phyloP scores from a whole-genome alignment of 768 basidiomycete genomes.

The Sarcodon sp. region DNA sequence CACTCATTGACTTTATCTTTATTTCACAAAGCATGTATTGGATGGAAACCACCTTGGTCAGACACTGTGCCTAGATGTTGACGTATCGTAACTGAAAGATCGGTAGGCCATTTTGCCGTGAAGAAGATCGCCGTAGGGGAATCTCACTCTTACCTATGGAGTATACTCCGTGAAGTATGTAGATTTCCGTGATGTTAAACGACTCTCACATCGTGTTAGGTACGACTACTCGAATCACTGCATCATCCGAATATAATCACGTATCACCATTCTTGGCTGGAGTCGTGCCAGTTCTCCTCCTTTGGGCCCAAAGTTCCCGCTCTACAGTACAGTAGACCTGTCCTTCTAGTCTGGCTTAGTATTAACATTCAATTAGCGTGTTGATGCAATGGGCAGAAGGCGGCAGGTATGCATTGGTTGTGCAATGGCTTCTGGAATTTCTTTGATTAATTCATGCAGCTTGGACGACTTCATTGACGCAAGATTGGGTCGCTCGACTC shows the following conservation, averaged over 20 bases:
- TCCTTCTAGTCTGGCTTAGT: not conserved
- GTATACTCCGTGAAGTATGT: slow-evolving; percentile 63
- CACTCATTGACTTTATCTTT: not conserved
- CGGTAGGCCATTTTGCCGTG: slow-evolving; percentile 73
- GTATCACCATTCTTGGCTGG: slow-evolving; percentile 94
- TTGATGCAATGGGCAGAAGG: slow-evolving; percentile 94
- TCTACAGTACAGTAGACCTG: slow-evolving; percentile 47
- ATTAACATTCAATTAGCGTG: slow-evolving; percentile 32
- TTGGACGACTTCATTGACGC: slow-evolving; percentile 79
- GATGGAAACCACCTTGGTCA: slow-evolving; percentile 77
- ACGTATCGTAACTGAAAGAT: slow-evolving; percentile 1
- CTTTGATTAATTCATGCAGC: slow-evolving; percentile 17
- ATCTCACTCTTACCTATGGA: slow-evolving; percentile 75
- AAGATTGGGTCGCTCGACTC: slow-evolving; percentile 49
- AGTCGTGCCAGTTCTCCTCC: slow-evolving; percentile 70
- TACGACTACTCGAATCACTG: slow-evolving; percentile 74
- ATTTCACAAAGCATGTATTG: slow-evolving; percentile 44
- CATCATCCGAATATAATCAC: slow-evolving; percentile 91
- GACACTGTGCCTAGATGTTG: slow-evolving; percentile 7
- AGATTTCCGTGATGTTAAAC: not conserved
- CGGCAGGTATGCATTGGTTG: slow-evolving; percentile 20
- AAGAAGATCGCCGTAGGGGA: slow-evolving; percentile 96
- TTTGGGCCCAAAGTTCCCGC: slow-evolving; percentile 86
- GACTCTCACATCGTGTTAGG: slow-evolving; percentile 23
- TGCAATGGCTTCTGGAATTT: not conserved